Base-by-base conservation (phyloP, 2,329 filamentous ascomycete species). In the Hirsutella rhossiliensis region DNA sequence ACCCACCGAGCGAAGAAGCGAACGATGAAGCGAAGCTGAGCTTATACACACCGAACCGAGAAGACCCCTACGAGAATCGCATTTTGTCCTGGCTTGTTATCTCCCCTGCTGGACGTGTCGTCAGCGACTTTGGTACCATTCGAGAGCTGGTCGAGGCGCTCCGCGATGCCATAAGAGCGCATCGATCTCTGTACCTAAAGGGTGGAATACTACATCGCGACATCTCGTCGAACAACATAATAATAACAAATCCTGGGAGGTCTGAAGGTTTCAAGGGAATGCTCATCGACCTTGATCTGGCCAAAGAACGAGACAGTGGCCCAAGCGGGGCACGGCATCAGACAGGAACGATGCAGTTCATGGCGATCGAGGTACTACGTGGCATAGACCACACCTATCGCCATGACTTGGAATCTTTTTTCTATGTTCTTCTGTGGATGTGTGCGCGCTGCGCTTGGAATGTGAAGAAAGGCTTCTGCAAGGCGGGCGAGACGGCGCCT, bases 321-420 rank as follows among this genome's bases (percentile, higher is more conserved):
- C n/a, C n/a, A n/a, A n/a, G n/a, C n/a, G n/a, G n/a, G n/a, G n/a
- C n/a, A n/a, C n/a, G n/a, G n/a, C n/a, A n/a, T n/a, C n/a, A n/a
- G n/a, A n/a, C n/a, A n/a, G n/a, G n/a, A n/a, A n/a, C n/a, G n/a
- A n/a, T n/a, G n/a, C n/a, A n/a, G n/a, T n/a, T n/a, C n/a, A n/a
- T n/a, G n/a, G n/a, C n/a, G n/a, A n/a, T n/a, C n/a, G n/a, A n/a
- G n/a, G 56, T 65, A n/a, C 47, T 65, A 12, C 42, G 50, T 23
- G 50, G 45, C 7, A 46, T 52, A 11, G 48, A 52, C 32, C 54
- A 62, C 43, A 62, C 46, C 17, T 48, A 45, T 19, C 46, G 46
- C 17, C 45, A 45, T 39, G 45, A 47, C 20, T 20, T 47, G 12
- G 42, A 47, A 28, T 42, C 42, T n/a, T 43, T 39, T 52, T n/a